A percentile compares a stretch with the other conserved stretches of the same genome.
Conservation (phyloP, 176 grass and related monocot genomes). For the Aegilops tauschii region DNA sequence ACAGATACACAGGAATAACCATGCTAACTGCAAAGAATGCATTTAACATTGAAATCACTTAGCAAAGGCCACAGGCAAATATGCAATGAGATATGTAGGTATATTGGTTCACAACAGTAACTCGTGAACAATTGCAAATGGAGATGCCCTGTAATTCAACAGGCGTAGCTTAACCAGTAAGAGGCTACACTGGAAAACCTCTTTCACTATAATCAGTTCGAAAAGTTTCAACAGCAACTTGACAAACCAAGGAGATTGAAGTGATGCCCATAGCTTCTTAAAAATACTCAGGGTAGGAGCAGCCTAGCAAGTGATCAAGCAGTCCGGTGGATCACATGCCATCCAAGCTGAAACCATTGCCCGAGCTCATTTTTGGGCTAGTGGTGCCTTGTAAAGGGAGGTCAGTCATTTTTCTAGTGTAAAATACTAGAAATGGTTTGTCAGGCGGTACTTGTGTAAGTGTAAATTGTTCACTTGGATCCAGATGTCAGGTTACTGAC, state of each 20-base stretch:
- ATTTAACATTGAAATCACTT: no score
- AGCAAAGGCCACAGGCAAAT: neutral
- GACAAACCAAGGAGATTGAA: neutral
- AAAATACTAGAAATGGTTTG: neutral
- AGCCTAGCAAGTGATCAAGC: no score
- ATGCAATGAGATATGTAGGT: neutral
- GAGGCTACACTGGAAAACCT: neutral
- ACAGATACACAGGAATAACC: no score
- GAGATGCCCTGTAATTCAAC: neutral
- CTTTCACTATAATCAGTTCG: neutral
- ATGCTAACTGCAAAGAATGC: no score
- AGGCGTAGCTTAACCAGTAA: neutral
- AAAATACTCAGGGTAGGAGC: neutral
- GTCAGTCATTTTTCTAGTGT: neutral
- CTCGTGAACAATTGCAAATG: neutral
- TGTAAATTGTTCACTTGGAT: no score
- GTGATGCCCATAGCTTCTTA: neutral
- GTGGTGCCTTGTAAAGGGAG: neutral
- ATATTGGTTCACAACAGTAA: neutral
- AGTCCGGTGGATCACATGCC: neutral
- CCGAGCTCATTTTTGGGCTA: neutral
- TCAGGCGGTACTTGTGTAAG: no score
- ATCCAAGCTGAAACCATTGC: neutral
- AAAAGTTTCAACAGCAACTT: neutral
- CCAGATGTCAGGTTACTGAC: no score